Evolutionary conservation across 164 flowering plant species (phyloP).

Genomic region (Chimonanthus salicifolius): DNA sequence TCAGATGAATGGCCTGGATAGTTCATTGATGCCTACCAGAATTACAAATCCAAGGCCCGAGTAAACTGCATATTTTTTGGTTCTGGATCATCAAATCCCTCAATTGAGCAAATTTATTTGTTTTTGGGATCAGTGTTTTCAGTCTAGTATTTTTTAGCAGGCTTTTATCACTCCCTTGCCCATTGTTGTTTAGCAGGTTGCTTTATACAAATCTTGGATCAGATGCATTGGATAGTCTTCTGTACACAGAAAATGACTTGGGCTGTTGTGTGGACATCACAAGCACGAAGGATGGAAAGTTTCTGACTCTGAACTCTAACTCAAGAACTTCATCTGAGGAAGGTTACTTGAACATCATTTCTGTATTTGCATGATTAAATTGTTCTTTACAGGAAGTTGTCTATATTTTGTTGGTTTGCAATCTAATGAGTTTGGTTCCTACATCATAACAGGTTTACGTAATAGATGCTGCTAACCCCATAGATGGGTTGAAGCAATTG

Average conservation of each 20-base stretch:
- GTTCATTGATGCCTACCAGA: neutral
- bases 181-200: conserved; percentile 49
- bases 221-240: conserved; percentile 25
- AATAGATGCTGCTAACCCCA: conserved; percentile 53
- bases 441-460: conserved; percentile 58
- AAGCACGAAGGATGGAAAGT: conserved; percentile 91
- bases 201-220: conserved; percentile 47
- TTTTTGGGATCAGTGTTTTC: no score
- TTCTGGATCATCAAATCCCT: neutral
- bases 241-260: conserved; percentile 65
- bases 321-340: conserved; percentile 98
- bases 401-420: neutral
- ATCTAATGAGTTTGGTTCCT: neutral
- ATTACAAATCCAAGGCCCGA: neutral
- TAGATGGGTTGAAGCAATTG: conserved; percentile 41
- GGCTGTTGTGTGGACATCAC: conserved; percentile 83
- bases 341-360: conserved; percentile 35
- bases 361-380: neutral
- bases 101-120: neutral
- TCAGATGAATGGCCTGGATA: neutral
- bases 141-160: neutral
- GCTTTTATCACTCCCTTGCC: neutral
- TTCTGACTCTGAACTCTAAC: conserved; percentile 84
- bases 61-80: neutral
- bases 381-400: neutral